Evolutionary conservation across 2,329 filamentous ascomycete species (phyloP).

Genomic region (Xenosphaeropsis pyriputrescens): DNA sequence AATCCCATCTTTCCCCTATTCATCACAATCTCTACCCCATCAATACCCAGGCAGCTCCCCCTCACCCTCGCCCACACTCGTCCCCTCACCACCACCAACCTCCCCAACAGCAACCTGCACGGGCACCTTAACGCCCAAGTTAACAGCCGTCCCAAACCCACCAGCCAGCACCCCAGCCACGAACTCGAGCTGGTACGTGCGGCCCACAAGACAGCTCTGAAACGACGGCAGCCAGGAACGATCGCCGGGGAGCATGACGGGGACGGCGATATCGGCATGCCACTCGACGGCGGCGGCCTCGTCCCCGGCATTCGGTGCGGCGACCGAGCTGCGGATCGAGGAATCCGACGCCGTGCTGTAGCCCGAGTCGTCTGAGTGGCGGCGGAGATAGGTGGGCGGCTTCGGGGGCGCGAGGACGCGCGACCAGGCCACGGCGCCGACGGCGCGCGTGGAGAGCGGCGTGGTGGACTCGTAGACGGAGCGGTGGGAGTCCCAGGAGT

Average conservation of each 20-base stretch:
- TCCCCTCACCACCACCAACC: too few species aligned
- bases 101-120: too few species aligned
- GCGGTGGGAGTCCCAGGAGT: conserved; percentile 10
- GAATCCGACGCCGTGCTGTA: conserved; percentile 13
- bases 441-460: conserved; percentile 14
- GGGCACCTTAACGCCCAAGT: too few species aligned
- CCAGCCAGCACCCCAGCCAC: too few species aligned
- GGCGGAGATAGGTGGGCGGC: conserved; percentile 8
- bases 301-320: neutral
- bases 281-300: conserved; percentile 26
- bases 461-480: conserved; percentile 12
- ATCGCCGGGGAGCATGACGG: conserved; percentile 41
- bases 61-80: too few species aligned
- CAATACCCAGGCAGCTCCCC: too few species aligned
- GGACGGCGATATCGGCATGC: conserved; percentile 43
- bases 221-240: conserved; percentile 56
- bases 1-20: too few species aligned
- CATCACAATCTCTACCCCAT: too few species aligned
- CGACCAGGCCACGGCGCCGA: conserved; percentile 16
- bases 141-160: too few species aligned
- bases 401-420: conserved; percentile 1
- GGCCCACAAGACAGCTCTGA: conserved; percentile 51
- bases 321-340: conserved; percentile 6
- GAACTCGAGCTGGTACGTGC: conserved; percentile 37
- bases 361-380: conserved; percentile 8